Evolutionary conservation across 306 rosid genomes (phyloP), one percentile per base, ranked within the genome.

Genomic region (Trifolium fragiferum): DNA sequence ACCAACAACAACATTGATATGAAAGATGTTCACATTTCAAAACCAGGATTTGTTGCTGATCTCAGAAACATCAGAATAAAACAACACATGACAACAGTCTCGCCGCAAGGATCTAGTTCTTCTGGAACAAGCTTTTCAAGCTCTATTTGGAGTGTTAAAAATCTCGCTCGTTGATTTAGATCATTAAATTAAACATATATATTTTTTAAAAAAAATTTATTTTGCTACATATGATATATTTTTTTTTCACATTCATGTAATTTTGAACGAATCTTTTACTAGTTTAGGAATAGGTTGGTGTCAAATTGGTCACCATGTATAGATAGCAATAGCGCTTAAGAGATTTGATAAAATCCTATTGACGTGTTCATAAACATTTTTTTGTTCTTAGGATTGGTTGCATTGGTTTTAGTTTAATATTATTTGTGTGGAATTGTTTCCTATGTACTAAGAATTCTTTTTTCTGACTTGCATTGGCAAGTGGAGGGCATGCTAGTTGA

Each of bases 41-140:
- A 82, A 65, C 96, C 99, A 4, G 98, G 97, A 13, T 73, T 87
- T 71, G 87, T 94, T 72, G 64, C 87, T 19, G 99, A 94, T 82
- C 84, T 92, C 67, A 85, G 88, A 86, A 75, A 85, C 53, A 92
- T 92, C 35, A 88, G 86, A 85, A 77, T 78, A 25, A 86, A 75
- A 44, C 8, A 76, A 21, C 43, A 60, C 43, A 65, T 41, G 20
- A 70, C 11, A 40, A 57, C 55, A 10, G 61, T 64, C 44, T 86
- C 88, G 1, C 79, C 87, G 9, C 76, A 68, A 20, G 88, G 53
- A 55, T 73, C 83, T 23, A 20, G 54, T 54, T 73, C 86, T 12
- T n/a, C 76, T 0, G 87, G 47, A 59, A 74, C 79, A 59, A 23
- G 60, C 20, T 76, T 66, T 76, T 18, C 70, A 47, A 63, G 73